Conservation (phyloP, 1,284 basidiomycete genomes). For the Ganoderma sp. region DNA sequence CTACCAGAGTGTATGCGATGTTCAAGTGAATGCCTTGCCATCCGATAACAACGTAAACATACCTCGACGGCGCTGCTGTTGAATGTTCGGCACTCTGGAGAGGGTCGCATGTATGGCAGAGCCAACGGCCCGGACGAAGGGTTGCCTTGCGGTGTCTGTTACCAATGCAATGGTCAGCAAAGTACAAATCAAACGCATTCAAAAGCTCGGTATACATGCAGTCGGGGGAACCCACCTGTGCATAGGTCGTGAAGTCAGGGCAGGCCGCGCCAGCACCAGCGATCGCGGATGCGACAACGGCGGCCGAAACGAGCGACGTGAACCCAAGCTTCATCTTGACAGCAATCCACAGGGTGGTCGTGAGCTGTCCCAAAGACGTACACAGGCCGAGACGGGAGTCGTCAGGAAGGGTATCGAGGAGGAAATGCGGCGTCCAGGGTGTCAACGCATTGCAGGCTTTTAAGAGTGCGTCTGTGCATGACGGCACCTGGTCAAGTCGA, state of each 20-base stretch:
- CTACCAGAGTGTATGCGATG: conserved; percentile 41
- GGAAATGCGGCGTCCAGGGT: conserved; percentile 11
- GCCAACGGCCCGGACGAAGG: conserved; percentile 63
- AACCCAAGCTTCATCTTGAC: conserved; percentile 35
- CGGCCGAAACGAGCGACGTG: conserved; percentile 24
- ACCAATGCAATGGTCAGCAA: background rate
- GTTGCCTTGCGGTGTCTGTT: conserved; percentile 64
- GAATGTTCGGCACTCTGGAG: conserved; percentile 71
- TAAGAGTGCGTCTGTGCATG: conserved; percentile 25
- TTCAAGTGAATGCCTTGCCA: background rate
- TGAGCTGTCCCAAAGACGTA: conserved; percentile 12
- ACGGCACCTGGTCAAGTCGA: conserved; percentile 5
- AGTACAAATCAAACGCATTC: background rate
- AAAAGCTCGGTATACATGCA: too few species aligned
- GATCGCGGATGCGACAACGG: conserved; percentile 27
- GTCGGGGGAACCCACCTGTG: conserved; percentile 50
- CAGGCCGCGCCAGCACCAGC: conserved; percentile 51
- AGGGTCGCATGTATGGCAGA: conserved; percentile 74
- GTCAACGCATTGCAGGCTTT: conserved; percentile 16
- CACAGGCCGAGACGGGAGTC: conserved; percentile 1
- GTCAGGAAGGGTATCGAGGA: conserved; percentile 9
- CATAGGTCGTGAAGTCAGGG: conserved; percentile 66
- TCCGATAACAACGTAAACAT: conserved; percentile 10
- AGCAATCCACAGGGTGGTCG: conserved; percentile 17
- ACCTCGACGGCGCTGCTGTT: conserved; percentile 77